A percentile compares a stretch with the other conserved stretches of the same genome.
Conservation (phyloP, 2,329 filamentous ascomycete species). For the Epichloe sylvatica region DNA sequence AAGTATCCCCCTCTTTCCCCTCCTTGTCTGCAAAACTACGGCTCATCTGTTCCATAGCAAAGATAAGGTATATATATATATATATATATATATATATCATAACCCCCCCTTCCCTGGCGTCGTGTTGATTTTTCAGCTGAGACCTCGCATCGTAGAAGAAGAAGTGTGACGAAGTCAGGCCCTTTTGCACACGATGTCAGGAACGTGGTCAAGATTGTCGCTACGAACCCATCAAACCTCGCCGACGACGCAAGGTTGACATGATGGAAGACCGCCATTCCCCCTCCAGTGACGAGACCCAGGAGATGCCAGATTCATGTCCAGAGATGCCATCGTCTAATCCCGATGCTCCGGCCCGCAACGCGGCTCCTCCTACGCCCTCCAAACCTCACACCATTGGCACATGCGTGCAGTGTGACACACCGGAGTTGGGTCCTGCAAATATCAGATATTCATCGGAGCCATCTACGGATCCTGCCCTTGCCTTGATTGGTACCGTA, state of each 20-base stretch:
- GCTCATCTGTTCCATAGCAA: constrained; percentile 25
- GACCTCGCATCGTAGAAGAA: constrained; percentile 31
- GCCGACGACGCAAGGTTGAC: constrained; percentile 23
- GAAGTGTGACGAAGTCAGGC: constrained; percentile 41
- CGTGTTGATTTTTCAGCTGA: background rate
- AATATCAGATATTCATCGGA: background rate
- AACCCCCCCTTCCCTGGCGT: background rate
- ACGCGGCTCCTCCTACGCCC: background rate
- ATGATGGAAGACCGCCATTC: constrained; percentile 4
- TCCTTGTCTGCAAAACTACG: background rate
- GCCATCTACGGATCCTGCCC: constrained; percentile 10
- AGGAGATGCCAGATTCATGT: background rate
- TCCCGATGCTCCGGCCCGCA: constrained; percentile 1
- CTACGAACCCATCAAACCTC: constrained; percentile 34
- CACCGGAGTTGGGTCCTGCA: background rate
- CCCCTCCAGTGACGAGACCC: background rate
- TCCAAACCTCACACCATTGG: constrained; percentile 5
- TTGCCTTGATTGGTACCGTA: constrained; percentile 14
- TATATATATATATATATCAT: constrained; percentile 15
- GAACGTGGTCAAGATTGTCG: constrained; percentile 35
- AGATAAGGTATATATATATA: constrained; percentile 31
- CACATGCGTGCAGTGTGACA: constrained; percentile 10
- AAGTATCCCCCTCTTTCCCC: constrained; percentile 12
- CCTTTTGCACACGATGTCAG: constrained; percentile 35
- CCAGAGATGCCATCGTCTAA: background rate